A percentile compares a stretch with the other conserved stretches of the same genome.
phyloP scores from a whole-genome alignment of 305 asterid genomes.

The Fraxinus ornus region DNA sequence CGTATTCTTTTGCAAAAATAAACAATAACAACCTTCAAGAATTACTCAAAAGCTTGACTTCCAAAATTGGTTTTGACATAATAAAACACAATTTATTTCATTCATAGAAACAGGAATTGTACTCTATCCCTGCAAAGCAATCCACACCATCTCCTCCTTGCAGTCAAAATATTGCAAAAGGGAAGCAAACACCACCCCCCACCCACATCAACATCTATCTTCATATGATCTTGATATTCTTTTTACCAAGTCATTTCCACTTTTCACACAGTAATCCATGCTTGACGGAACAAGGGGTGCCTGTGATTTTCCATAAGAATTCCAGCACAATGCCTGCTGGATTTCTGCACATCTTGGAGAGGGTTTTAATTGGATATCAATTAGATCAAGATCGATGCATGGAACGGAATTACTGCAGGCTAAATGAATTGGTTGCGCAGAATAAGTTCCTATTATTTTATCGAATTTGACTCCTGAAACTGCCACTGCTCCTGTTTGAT shows the following conservation, averaged over 20 bases:
- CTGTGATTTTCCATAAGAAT: slow-evolving; percentile 58
- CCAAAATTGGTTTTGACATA: neutral
- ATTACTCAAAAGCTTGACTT: neutral
- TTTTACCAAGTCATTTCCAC: slow-evolving; percentile 47
- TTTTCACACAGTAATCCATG: slow-evolving; percentile 63
- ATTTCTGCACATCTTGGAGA: slow-evolving; percentile 27
- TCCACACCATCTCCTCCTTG: slow-evolving; percentile 36
- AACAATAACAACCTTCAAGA: neutral
- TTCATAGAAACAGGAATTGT: slow-evolving; percentile 13
- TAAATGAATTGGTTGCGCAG: slow-evolving; percentile 56
- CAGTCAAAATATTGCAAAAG: slow-evolving; percentile 33
- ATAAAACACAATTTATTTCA: slow-evolving; percentile 16
- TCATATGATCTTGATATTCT: slow-evolving; percentile 61
- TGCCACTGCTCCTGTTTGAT: slow-evolving; percentile 68
- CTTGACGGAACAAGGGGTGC: slow-evolving; percentile 59
- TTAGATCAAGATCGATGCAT: slow-evolving; percentile 49
- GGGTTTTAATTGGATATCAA: slow-evolving; percentile 42
- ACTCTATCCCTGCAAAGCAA: slow-evolving; percentile 3
- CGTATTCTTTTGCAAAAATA: neutral
- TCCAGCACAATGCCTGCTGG: slow-evolving; percentile 53
- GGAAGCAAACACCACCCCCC: slow-evolving; percentile 26
- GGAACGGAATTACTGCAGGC: slow-evolving; percentile 81
- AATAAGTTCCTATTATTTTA: slow-evolving; percentile 59
- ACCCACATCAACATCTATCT: slow-evolving; percentile 31
- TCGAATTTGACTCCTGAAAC: slow-evolving; percentile 55